Conservation (phyloP, 768 basidiomycete genomes). For the Vishniacozyma victoriae region DNA sequence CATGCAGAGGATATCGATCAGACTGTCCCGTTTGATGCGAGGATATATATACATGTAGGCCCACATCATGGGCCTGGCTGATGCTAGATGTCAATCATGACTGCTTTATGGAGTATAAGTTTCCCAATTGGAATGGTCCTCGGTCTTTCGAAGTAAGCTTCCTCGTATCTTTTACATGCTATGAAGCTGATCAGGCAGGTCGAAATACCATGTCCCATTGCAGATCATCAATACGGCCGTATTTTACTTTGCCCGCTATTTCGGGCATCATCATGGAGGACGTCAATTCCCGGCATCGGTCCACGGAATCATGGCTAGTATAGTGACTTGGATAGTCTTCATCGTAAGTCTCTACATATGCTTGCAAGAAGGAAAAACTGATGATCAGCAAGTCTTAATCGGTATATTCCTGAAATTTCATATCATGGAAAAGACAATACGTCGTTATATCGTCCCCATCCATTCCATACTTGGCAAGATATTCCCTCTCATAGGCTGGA, state of each 20-base stretch:
- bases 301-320: constrained; percentile 64
- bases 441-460: constrained; percentile 63
- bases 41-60: constrained; percentile 66
- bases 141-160: constrained; percentile 46
- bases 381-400: constrained; percentile 56
- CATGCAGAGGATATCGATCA: constrained; percentile 60
- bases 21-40: constrained; percentile 64
- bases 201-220: constrained; percentile 84
- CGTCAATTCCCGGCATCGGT: constrained; percentile 65
- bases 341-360: constrained; percentile 48
- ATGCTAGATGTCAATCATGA: neutral
- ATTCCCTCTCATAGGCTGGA: constrained; percentile 82
- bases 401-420: constrained; percentile 91
- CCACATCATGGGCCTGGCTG: neutral
- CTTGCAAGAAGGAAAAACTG: neutral
- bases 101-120: constrained; percentile 68
- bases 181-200: constrained; percentile 39
- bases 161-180: neutral
- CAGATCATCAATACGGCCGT: constrained; percentile 68
- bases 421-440: constrained; percentile 65
- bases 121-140: constrained; percentile 66
- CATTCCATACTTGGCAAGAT: constrained; percentile 77
- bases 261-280: constrained; percentile 83
- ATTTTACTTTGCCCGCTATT: constrained; percentile 65
- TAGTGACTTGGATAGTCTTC: constrained; percentile 55